Percentiles rank a stretch among this genome's conserved stretches.
Conservation (phyloP, 139 green algal species). For the Pleodorina starrii region DNA sequence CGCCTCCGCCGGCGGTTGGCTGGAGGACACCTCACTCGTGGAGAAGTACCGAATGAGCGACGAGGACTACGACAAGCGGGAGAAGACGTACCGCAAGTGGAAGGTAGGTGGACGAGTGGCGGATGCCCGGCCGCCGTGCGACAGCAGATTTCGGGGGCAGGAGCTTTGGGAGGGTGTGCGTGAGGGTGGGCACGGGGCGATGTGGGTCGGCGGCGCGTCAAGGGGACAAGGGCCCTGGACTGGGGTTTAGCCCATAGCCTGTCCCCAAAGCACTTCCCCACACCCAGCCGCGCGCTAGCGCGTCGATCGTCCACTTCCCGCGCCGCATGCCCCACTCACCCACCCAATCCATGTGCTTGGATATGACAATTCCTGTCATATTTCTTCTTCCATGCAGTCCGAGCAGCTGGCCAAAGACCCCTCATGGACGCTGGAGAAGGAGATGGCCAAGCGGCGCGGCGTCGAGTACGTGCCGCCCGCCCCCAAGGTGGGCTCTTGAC, state of each 20-base stretch:
- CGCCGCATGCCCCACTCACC: neutral
- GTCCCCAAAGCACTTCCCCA: too few species aligned
- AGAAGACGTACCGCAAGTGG: slow-evolving; percentile 91
- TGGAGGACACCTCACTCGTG: slow-evolving; percentile 97
- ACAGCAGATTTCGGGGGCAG: too few species aligned
- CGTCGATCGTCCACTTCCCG: too few species aligned
- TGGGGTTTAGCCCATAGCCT: too few species aligned
- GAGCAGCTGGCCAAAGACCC: slow-evolving; percentile 88
- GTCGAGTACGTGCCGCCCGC: slow-evolving; percentile 60
- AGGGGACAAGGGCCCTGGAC: too few species aligned
- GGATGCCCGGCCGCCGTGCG: too few species aligned
- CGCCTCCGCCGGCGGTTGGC: slow-evolving; percentile 88
- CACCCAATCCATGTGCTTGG: too few species aligned
- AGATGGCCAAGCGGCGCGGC: slow-evolving; percentile 78
- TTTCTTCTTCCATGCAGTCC: slow-evolving; percentile 65
- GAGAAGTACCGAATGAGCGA: slow-evolving; percentile 98
- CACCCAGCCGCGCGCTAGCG: too few species aligned
- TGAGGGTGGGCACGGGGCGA: too few species aligned
- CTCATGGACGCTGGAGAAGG: slow-evolving; percentile 91
- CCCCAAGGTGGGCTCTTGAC: slow-evolving; percentile 50
- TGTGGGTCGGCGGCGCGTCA: too few species aligned
- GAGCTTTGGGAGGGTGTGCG: too few species aligned
- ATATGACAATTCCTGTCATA: too few species aligned
- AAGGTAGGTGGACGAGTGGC: slow-evolving; percentile 38
- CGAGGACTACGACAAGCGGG: slow-evolving; percentile 90